These are phyloP conservation scores for Ophiostoma triangulosporum DNA, from an alignment of 2,329 filamentous ascomycete genomes.

Conservation along the genomic window DNA sequence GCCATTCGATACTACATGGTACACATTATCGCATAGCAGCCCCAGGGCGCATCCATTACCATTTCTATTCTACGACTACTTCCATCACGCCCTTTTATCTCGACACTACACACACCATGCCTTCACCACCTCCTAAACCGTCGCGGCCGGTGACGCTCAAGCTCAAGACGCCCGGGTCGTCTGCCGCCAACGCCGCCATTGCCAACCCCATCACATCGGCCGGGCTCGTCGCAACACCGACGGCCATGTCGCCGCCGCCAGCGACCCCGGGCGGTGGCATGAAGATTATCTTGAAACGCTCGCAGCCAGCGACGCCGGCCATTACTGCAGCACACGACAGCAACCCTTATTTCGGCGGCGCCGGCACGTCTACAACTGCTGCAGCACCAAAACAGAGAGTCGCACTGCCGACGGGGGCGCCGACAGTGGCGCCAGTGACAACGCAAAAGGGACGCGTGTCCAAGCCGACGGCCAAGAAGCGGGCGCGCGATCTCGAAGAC, in stretches of 20 bases:
- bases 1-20: background rate
- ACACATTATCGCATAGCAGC: background rate
- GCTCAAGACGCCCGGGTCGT: conserved; percentile 8
- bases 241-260: conserved; percentile 13
- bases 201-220: conserved; percentile 7
- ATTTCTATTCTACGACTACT: no score
- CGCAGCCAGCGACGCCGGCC: conserved; percentile 20
- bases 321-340: conserved; percentile 19
- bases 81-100: background rate
- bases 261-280: conserved; percentile 13
- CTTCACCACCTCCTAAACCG: conserved; percentile 12
- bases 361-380: background rate
- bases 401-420: background rate
- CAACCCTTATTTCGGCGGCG: background rate
- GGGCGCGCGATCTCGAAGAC: conserved; percentile 40
- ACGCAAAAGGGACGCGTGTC: conserved; percentile 47
- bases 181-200: background rate
- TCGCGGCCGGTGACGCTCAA: conserved; percentile 13
- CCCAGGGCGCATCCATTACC: background rate
- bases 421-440: conserved; percentile 18
- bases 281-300: conserved; percentile 18
- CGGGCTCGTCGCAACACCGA: conserved; percentile 9
- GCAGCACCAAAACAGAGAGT: background rate
- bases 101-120: conserved; percentile 7
- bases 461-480: conserved; percentile 51